phyloP scores from a whole-genome alignment of 768 basidiomycete species.

The Leccinum ochraceum region DNA sequence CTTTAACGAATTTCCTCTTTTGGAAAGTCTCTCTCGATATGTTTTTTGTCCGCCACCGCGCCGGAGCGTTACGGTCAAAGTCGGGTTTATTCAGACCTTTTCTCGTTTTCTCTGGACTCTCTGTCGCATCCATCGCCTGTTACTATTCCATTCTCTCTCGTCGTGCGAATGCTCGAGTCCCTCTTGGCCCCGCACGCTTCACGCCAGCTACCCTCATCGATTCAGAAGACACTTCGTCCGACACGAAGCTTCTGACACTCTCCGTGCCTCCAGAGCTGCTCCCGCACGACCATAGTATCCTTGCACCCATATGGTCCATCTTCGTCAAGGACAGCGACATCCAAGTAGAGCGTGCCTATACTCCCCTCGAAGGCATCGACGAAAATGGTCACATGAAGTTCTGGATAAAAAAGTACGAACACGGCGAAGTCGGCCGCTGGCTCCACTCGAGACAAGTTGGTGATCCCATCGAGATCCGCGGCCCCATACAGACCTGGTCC shows the following conservation, averaged over 20 bases:
- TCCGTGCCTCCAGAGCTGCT: slow-evolving; percentile 49
- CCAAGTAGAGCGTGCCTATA: slow-evolving; percentile 85
- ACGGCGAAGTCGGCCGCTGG: slow-evolving; percentile 84
- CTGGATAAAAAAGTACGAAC: slow-evolving; percentile 80
- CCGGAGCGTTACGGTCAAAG: background rate
- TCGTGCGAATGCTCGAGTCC: slow-evolving; percentile 43
- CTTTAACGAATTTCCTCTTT: slow-evolving; percentile 20
- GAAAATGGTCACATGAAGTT: slow-evolving; percentile 65
- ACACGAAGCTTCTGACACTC: slow-evolving; percentile 67
- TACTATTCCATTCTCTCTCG: slow-evolving; percentile 57
- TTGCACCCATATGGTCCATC: slow-evolving; percentile 68
- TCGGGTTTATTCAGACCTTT: slow-evolving; percentile 9
- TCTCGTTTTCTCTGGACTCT: slow-evolving; percentile 39
- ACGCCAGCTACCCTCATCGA: slow-evolving; percentile 60
- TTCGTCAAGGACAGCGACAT: slow-evolving; percentile 87
- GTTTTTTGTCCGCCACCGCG: slow-evolving; percentile 10
- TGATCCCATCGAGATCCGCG: slow-evolving; percentile 73
- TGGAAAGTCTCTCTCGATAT: slow-evolving; percentile 14
- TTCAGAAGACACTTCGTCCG: slow-evolving; percentile 50
- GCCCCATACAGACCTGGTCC: slow-evolving; percentile 69
- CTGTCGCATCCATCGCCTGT: slow-evolving; percentile 42
- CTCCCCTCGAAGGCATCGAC: slow-evolving; percentile 74
- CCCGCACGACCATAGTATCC: slow-evolving; percentile 17
- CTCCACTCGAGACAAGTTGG: slow-evolving; percentile 68
- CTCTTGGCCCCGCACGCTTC: slow-evolving; percentile 51